These are phyloP conservation scores for Cornus controversa DNA, from an alignment of 148 eudicot genomes.

Conservation along the genomic window DNA sequence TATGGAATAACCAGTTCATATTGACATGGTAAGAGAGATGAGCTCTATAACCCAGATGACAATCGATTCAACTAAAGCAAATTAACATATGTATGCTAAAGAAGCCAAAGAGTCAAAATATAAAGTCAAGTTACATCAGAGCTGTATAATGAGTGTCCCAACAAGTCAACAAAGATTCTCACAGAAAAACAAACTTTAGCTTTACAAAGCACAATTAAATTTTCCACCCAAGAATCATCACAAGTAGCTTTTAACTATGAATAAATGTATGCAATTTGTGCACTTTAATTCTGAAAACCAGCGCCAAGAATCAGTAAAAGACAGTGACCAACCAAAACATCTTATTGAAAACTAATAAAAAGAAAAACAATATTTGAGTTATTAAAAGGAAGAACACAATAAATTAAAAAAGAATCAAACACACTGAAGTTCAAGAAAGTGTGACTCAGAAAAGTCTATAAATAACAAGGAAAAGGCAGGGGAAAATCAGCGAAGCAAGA, in stretches of 20 bases:
- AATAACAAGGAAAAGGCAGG: background rate
- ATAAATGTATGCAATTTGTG: background rate
- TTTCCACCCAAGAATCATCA: background rate
- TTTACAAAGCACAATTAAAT: background rate
- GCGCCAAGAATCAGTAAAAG: background rate
- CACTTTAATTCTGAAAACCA: background rate
- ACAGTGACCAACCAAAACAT: background rate
- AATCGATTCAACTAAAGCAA: background rate
- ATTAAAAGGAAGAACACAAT: background rate
- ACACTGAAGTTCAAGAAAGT: slow-evolving; percentile 4
- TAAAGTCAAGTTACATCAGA: background rate
- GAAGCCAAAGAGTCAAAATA: background rate
- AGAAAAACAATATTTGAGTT: background rate
- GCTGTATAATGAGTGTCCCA: background rate
- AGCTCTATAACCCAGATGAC: background rate
- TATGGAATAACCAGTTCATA: background rate
- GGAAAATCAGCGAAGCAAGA: background rate
- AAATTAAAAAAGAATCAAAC: background rate
- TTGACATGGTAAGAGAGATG: background rate
- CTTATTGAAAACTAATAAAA: background rate
- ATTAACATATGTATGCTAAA: background rate
- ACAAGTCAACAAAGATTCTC: background rate
- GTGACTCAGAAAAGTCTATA: background rate
- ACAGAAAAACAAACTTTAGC: slow-evolving; percentile 1
- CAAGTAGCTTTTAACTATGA: background rate